Evolutionary conservation across 768 basidiomycete species (phyloP).

Genomic region (Coprinellus aureogranulatus): DNA sequence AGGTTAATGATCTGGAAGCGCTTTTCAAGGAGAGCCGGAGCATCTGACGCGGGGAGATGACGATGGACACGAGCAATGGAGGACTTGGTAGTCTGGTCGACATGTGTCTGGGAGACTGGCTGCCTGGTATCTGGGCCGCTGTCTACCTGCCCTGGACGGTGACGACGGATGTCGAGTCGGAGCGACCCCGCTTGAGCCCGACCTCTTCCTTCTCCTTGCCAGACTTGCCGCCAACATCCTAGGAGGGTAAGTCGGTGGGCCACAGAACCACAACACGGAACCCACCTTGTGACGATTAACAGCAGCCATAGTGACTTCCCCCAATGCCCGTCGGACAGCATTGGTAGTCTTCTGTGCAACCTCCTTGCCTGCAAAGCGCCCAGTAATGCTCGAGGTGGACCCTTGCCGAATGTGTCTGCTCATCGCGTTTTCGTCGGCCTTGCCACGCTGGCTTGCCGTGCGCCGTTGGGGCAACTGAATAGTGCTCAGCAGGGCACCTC

Average conservation of each 20-base stretch:
- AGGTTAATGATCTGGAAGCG: conserved; percentile 49
- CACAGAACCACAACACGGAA: conserved; percentile 11
- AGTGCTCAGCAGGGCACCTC: conserved; percentile 9
- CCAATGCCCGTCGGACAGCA: conserved; percentile 67
- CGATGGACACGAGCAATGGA: conserved; percentile 35
- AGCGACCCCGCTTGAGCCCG: conserved; percentile 63
- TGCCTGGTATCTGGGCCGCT: conserved; percentile 12
- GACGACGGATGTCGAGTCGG: conserved; percentile 58
- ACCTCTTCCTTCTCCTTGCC: conserved; percentile 72
- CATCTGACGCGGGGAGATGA: conserved; percentile 37
- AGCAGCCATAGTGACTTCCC: conserved; percentile 77
- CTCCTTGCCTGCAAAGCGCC: conserved; percentile 51
- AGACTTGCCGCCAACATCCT: conserved; percentile 51
- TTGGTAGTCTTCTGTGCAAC: conserved; percentile 50
- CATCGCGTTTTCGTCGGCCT: conserved; percentile 77
- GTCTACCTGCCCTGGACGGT: conserved; percentile 12
- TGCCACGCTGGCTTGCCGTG: conserved; percentile 60
- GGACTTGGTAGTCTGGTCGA: conserved; percentile 38
- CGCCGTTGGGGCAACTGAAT: conserved; percentile 67
- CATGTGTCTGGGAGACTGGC: conserved; percentile 29
- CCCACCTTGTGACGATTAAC: conserved; percentile 76
- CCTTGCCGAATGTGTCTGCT: conserved; percentile 64
- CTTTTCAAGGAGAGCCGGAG: conserved; percentile 32
- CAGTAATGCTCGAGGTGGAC: conserved; percentile 44
- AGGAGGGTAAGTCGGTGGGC: conserved; percentile 4